Conservation (phyloP, 2,329 filamentous ascomycete species). For the Ceratocystis colombiana region DNA sequence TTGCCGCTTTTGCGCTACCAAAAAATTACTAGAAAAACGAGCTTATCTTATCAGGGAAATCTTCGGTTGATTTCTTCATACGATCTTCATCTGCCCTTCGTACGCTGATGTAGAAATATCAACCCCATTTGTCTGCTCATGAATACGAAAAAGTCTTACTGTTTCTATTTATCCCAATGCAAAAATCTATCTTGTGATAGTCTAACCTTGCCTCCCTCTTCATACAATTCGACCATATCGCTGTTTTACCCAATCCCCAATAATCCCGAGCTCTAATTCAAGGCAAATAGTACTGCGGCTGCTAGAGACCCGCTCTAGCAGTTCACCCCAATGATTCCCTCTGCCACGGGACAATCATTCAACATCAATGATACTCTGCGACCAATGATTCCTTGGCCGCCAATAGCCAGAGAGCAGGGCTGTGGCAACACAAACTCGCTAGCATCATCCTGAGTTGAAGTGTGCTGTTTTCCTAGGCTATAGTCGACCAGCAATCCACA, state of each 20-base stretch:
- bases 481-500: slow-evolving; percentile 31
- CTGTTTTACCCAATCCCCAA: neutral
- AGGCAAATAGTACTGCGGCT: neutral
- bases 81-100: too few relatives aligned
- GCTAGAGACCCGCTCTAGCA: slow-evolving; percentile 11
- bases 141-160: too few relatives aligned
- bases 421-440: slow-evolving; percentile 29
- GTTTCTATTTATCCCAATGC: neutral
- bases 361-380: slow-evolving; percentile 38
- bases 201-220: too few relatives aligned
- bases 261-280: neutral
- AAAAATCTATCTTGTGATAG: slow-evolving; percentile 1
- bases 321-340: slow-evolving; percentile 44
- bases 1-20: neutral
- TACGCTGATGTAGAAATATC: neutral
- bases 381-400: slow-evolving; percentile 41
- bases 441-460: neutral
- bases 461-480: neutral
- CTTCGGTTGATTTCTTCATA: neutral
- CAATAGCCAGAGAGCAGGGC: slow-evolving; percentile 39
- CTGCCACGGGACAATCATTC: slow-evolving; percentile 33
- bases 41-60: slow-evolving; percentile 17
- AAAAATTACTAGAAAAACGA: slow-evolving; percentile 17
- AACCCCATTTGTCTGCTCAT: too few relatives aligned
- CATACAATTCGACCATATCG: neutral